phyloP scores from a whole-genome alignment of 2,329 filamentous ascomycete genomes.

The Exutisphaerella laricina region DNA sequence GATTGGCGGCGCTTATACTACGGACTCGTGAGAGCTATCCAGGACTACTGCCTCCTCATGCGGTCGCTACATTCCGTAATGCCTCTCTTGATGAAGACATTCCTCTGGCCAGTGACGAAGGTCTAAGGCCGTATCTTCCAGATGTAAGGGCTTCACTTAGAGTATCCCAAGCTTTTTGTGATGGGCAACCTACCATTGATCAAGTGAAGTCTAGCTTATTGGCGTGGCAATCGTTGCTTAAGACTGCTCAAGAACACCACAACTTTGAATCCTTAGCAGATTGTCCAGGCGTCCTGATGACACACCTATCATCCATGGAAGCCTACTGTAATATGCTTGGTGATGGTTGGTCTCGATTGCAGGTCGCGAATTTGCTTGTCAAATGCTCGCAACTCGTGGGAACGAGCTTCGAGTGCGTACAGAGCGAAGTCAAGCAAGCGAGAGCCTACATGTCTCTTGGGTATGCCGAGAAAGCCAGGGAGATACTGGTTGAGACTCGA shows the following conservation, averaged over 20 bases:
- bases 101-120: conserved; percentile 29
- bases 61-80: conserved; percentile 11
- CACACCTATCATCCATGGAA: conserved; percentile 49
- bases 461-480: conserved; percentile 53
- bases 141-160: conserved; percentile 35
- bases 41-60: conserved; percentile 16
- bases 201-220: conserved; percentile 31
- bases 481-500: too few species aligned
- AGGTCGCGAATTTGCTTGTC: conserved; percentile 12
- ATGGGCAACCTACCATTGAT: conserved; percentile 25
- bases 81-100: conserved; percentile 6
- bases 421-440: conserved; percentile 37
- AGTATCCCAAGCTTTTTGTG: conserved; percentile 42
- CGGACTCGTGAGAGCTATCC: conserved; percentile 22
- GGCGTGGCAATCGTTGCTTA: conserved; percentile 37
- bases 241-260: conserved; percentile 31
- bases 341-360: conserved; percentile 37
- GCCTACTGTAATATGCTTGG: conserved; percentile 56
- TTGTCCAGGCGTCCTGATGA: conserved; percentile 44
- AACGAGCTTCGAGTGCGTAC: conserved; percentile 34
- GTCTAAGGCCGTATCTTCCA: conserved; percentile 29
- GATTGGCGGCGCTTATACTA: conserved; percentile 22
- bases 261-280: conserved; percentile 45
- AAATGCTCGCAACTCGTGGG: conserved; percentile 7
- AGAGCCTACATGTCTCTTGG: conserved; percentile 55